Evolutionary conservation across 805 yeast genomes (phyloP), one percentile per base, ranked within the genome.

Genomic region (baker's yeast (Saccharomyces cerevisiae)): DNA sequence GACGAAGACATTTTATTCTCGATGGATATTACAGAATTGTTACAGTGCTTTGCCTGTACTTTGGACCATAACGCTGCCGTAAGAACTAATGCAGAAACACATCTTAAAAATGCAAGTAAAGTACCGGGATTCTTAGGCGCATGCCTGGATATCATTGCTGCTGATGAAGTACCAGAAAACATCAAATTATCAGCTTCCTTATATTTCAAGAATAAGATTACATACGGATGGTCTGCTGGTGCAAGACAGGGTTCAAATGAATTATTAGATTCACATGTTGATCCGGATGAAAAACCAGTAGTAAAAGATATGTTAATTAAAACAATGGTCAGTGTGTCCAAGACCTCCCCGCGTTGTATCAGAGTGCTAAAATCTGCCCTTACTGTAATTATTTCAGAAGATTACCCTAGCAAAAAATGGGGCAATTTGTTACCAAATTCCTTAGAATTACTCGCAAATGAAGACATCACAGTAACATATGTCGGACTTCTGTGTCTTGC

Each of bases 1-100:
- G 43, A 36, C 22, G 11, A 17, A 17, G 24, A 17, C 8, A 22
- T 10, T 17, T 36, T 6, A 17, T 36, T 36, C 17, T 10, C 43
- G 4, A 89, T 90, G 95, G 89, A 89, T 68, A 81, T 82, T 27
- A 72, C 77, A 51, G 76, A 79, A 6, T 76, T 90, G 46, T 83
- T 86, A 65, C 82, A 81, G 61, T 87, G 92, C 70, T 89, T 90
- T 65, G 80, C 84, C 27, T 89, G 88, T 10, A 88, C 97, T 1
- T 76, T 90, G 50, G 84, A 81, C 60, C 82, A 88, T 0, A 83
- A 85, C 63, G 83, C 79, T 55, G 65, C 70, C 11, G 70, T 77
- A 24, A 81, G 96, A 61, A 76, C 74, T 51, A 79, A 80, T 51
- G 94, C 96, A 0, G 97, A 92, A 70, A 54, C 65, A 1, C 81